Evolutionary conservation across 441 rosid species (phyloP).

Genomic region (Pelargonium citronellum): DNA sequence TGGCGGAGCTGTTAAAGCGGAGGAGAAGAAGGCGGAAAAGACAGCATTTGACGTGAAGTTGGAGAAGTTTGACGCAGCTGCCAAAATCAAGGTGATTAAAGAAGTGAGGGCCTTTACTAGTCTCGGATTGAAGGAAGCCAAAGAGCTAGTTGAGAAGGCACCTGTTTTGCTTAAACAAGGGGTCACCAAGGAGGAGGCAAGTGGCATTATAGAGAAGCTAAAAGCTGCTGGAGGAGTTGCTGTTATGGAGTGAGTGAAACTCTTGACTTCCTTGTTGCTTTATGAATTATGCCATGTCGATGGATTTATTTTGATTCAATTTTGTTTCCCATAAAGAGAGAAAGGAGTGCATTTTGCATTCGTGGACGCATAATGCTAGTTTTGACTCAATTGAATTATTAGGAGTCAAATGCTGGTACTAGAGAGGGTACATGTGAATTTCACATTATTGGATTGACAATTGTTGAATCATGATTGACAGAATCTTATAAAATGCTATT

Average conservation of each 20-base stretch:
- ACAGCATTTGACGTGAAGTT: constrained; percentile 64
- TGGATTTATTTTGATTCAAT: background rate
- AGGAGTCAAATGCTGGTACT: background rate
- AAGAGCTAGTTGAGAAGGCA: constrained; percentile 67
- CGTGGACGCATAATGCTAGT: background rate
- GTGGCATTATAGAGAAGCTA: constrained; percentile 45
- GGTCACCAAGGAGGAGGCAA: constrained; percentile 69
- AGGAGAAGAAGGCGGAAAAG: constrained; percentile 60
- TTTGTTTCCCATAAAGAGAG: no score
- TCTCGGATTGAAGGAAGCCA: constrained; percentile 69
- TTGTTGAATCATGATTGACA: background rate
- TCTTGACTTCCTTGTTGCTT: background rate
- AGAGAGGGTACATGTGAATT: background rate
- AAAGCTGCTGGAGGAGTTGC: constrained; percentile 64
- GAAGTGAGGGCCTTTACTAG: constrained; percentile 57
- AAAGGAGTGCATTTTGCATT: background rate
- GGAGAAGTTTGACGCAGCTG: constrained; percentile 60
- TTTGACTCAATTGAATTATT: background rate
- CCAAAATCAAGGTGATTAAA: constrained; percentile 65
- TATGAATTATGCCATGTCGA: background rate
- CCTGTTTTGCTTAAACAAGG: constrained; percentile 60
- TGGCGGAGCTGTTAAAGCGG: constrained; percentile 28
- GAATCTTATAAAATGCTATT: background rate
- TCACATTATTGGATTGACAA: no score
- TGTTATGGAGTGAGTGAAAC: constrained; percentile 52